Base-by-base conservation (phyloP, 2,329 filamentous ascomycete genomes). In the Monilinia vaccinii-corymbosi region DNA sequence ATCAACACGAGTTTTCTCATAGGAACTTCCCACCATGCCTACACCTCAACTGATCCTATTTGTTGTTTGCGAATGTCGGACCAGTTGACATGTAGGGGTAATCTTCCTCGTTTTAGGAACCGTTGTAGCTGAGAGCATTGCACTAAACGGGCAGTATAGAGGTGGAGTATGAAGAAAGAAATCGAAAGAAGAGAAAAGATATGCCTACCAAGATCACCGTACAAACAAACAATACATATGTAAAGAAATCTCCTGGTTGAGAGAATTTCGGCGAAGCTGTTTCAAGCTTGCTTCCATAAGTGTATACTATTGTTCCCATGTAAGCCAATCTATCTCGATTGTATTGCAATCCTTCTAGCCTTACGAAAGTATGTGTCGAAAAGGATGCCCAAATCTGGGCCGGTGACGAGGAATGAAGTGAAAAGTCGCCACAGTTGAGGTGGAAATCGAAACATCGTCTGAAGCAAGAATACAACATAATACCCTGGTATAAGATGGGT, bases 361-460 rank as follows among this genome's bases (percentile, higher is more conserved):
- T 68, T 77, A 85, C 81, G 73, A 71, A 88, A 85, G 75, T 87
- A 88, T 52, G 87, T 82, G 72, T 89, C 86, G 71, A 88, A 77
- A 56, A 89, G 69, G 63, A 89, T 81, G 46, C 74, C 64, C 23
- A 75, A 56, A 18, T 69, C 55, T 25, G 65, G 63, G 6, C 70
- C 69, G 13, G 72, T 73, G 36, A 75, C 63, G 34, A 75, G 63
- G 61, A 75, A 75, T 38, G 70, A 68, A 23, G 73, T 72, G 18
- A 70, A 50, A 14, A 72, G 34, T 52, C 73, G 71, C 73, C 73
- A 75, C 65, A 75, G n/a, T 60, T 75, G 67, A 8, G 72, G 72
- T 25, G 80, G 73, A 38, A 79, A 71, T 53, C 78, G 79, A 69
- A 84, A 78, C 51, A 87, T 70, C 46, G 70, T 71, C 16, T 76